These are phyloP conservation scores for Circinella umbellata DNA, from an alignment of 371 early-diverging fungal species.

Conservation along the genomic window DNA sequence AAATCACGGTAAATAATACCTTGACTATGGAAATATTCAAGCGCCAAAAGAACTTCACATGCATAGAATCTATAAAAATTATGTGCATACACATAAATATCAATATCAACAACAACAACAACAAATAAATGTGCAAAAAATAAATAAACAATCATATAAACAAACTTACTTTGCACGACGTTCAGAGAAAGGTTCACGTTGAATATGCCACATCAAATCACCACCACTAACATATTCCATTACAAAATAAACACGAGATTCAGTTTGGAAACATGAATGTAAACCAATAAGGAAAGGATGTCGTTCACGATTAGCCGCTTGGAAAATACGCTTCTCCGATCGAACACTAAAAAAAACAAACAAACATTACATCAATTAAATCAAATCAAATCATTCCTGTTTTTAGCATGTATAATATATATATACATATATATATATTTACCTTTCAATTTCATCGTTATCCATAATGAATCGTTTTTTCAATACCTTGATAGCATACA, in stretches of 20 bases:
- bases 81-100: no score
- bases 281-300: slow-evolving; percentile 98
- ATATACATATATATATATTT: slow-evolving; percentile 1
- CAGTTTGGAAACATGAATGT: slow-evolving; percentile 96
- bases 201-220: slow-evolving; percentile 98
- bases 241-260: slow-evolving; percentile 95
- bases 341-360: slow-evolving; percentile 67
- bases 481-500: slow-evolving; percentile 97
- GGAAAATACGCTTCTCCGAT: slow-evolving; percentile 94
- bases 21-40: slow-evolving; percentile 68
- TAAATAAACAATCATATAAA: not conserved
- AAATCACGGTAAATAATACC: slow-evolving; percentile 58
- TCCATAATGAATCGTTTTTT: slow-evolving; percentile 96
- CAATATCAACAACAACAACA: no score
- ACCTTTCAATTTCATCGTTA: slow-evolving; percentile 91
- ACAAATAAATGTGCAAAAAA: no score
- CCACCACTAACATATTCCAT: slow-evolving; percentile 99
- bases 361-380: not conserved
- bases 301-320: slow-evolving; percentile 84
- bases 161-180: slow-evolving; percentile 74
- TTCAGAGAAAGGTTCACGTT: slow-evolving; percentile 86
- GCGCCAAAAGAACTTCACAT: slow-evolving; percentile 93
- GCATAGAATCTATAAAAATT: slow-evolving; percentile 83
- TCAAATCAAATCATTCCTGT: no score
- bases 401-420: no score